Percentiles rank a stretch among this genome's conserved stretches.
Evolutionary conservation across 139 green algal species (phyloP).

Genomic region (Chlamydomonas sp.): DNA sequence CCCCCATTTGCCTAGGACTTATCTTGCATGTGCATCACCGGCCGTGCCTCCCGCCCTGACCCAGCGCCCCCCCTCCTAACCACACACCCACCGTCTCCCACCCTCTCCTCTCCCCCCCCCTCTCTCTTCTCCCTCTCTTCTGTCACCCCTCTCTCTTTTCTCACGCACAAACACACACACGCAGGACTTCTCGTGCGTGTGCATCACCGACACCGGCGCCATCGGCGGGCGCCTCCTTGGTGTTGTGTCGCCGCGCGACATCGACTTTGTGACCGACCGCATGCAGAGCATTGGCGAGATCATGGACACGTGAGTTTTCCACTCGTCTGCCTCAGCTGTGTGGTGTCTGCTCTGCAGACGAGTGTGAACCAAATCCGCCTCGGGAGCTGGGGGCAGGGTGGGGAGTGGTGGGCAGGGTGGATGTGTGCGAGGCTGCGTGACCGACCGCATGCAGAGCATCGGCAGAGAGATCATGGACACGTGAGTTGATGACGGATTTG

Average conservation of each 20-base stretch:
- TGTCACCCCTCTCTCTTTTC: too few species aligned
- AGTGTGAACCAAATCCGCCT: too few species aligned
- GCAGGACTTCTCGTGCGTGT: slow-evolving; percentile 38
- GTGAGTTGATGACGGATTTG: too few species aligned
- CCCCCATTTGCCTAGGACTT: too few species aligned
- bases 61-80: neutral
- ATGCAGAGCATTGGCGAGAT: slow-evolving; percentile 57
- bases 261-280: slow-evolving; percentile 75
- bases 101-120: too few species aligned
- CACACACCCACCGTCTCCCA: too few species aligned
- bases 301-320: slow-evolving; percentile 62
- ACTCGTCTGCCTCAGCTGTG: too few species aligned
- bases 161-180: too few species aligned
- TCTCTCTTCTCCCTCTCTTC: neutral
- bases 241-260: slow-evolving; percentile 70
- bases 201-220: slow-evolving; percentile 75
- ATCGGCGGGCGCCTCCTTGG: slow-evolving; percentile 78
- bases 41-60: too few species aligned
- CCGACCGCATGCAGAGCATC: slow-evolving; percentile 53
- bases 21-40: too few species aligned
- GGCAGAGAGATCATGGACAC: slow-evolving; percentile 74
- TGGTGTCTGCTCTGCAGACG: too few species aligned
- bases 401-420: slow-evolving; percentile 25
- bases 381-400: too few species aligned
- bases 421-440: slow-evolving; percentile 86